Evolutionary conservation across 1,284 basidiomycete genomes (phyloP), one percentile per base, ranked within the genome.

Genomic region (Amylostereum areolatum): DNA sequence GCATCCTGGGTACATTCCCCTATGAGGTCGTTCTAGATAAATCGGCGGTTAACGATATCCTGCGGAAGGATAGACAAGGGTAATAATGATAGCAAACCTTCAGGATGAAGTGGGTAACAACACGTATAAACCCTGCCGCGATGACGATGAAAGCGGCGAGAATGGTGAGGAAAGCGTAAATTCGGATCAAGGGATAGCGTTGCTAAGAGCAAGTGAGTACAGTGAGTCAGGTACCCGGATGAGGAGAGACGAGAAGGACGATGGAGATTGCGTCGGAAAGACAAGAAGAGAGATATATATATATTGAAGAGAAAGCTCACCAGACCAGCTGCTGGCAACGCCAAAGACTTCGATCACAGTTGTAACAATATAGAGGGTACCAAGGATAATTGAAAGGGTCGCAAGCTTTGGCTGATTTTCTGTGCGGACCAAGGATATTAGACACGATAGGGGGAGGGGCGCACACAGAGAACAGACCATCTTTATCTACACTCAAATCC

Each of bases 51-150:
- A 32, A 43, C 36, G 41, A 18, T 46, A 4, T 35, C 29, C 24
- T 3, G 2, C 1, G 9, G 9, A 5, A 35, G 6, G 3, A 31
- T 30, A 36, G 28, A 40, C 3, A 11, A 24, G 18, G 18, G 18
- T 8, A 6, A 33, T 11, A 61, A 53, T 12, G 33, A 57, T 62
- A 36, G 48, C 65, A 4, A 51, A 75, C 82, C 77, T 91, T 87
- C 60, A 77, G 72, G 1, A 70, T 66, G 63, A 88, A 90, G 59
- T 91, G 89, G 1, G 78, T 66, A 5, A 89, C 64, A 6, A 81
- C 69, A 12, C 75, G 69, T 46, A 87, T 58, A 47, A 89, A 65
- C 5, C 77, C 79, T 1, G 76, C 68, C 0, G 65, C 83, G 8
- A 77, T 57, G 27, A 84, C 71, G 0, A 83, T 57, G 33, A 83